A percentile compares a stretch with the other conserved stretches of the same genome.
phyloP scores from a whole-genome alignment of 2,329 filamentous ascomycete species.

The Fusarium sp. region DNA sequence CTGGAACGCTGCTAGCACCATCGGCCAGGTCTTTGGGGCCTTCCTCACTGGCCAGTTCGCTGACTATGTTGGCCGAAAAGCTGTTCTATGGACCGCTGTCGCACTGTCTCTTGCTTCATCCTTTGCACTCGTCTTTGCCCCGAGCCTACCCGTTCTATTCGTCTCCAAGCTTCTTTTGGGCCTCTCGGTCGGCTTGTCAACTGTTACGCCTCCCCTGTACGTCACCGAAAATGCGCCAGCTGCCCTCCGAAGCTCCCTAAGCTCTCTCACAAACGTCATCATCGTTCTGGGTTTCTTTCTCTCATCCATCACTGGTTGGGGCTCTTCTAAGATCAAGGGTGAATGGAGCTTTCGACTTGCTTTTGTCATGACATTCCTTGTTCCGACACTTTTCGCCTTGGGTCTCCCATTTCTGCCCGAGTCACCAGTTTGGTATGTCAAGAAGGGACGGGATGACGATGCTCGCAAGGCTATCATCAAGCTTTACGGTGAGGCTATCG shows the following conservation, averaged over 20 bases:
- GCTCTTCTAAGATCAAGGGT: conserved; percentile 47
- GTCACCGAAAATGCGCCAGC: conserved; percentile 51
- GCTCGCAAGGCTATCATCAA: conserved; percentile 48
- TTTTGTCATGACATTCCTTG: conserved; percentile 50
- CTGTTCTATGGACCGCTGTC: conserved; percentile 46
- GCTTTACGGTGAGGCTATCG: conserved; percentile 40
- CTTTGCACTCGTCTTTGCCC: conserved; percentile 49
- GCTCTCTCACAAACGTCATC: conserved; percentile 51
- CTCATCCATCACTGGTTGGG: conserved; percentile 49
- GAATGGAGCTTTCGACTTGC: conserved; percentile 49
- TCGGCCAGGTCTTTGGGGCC: conserved; percentile 50
- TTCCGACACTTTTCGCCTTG: conserved; percentile 45
- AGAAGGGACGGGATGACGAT: conserved; percentile 49
- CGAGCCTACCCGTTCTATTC: conserved; percentile 48
- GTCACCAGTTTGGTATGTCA: conserved; percentile 51
- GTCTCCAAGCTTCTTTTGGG: conserved; percentile 50
- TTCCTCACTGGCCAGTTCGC: conserved; percentile 50
- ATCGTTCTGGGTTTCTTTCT: conserved; percentile 51
- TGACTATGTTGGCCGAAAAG: conserved; percentile 42
- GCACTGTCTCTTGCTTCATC: conserved; percentile 46
- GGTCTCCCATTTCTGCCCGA: conserved; percentile 49
- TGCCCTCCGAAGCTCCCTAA: conserved; percentile 47
- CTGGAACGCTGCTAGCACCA: conserved; percentile 56
- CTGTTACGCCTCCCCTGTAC: conserved; percentile 48
- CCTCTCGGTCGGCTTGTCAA: conserved; percentile 48